A percentile compares a stretch with the other conserved stretches of the same genome.
Evolutionary conservation across 768 basidiomycete species (phyloP).

Genomic region (Hygrophorus russula): DNA sequence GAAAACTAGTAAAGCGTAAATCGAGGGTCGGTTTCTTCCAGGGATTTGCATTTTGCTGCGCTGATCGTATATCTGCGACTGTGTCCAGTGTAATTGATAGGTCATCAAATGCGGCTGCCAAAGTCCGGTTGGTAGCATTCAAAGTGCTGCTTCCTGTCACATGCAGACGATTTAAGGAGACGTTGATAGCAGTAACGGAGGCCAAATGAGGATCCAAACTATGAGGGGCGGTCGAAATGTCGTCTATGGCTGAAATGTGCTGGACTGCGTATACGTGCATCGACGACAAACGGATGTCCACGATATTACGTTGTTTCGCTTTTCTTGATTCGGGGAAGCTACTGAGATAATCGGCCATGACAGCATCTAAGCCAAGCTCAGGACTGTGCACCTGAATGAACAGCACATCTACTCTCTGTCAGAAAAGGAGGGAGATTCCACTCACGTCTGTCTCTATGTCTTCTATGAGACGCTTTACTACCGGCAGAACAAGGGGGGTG

Average conservation of each 20-base stretch:
- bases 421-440: not conserved
- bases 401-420: not conserved
- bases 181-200: slow-evolving; percentile 18
- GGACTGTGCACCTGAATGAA: slow-evolving; percentile 19
- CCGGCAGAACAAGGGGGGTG: slow-evolving; percentile 46
- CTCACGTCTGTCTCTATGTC: slow-evolving; percentile 38
- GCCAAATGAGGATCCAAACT: slow-evolving; percentile 14
- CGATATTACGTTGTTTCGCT: slow-evolving; percentile 13
- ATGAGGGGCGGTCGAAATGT: slow-evolving; percentile 2
- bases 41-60: too few species aligned
- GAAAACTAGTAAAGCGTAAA: not conserved
- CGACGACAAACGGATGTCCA: slow-evolving; percentile 33
- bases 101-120: slow-evolving; percentile 14
- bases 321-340: slow-evolving; percentile 16
- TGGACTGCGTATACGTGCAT: slow-evolving; percentile 34
- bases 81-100: slow-evolving; percentile 16
- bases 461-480: slow-evolving; percentile 30
- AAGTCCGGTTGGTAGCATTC: slow-evolving; percentile 1
- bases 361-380: slow-evolving; percentile 27
- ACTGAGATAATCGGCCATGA: slow-evolving; percentile 31
- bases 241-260: slow-evolving; percentile 28
- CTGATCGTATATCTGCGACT: slow-evolving; percentile 20
- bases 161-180: slow-evolving; percentile 3
- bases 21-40: not conserved
- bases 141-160: slow-evolving; percentile 4